Percentiles rank a stretch among this genome's conserved stretches.
These are phyloP conservation scores for Chrysoporthe puriensis DNA, from an alignment of 2,329 filamentous ascomycete genomes.

Conservation along the genomic window DNA sequence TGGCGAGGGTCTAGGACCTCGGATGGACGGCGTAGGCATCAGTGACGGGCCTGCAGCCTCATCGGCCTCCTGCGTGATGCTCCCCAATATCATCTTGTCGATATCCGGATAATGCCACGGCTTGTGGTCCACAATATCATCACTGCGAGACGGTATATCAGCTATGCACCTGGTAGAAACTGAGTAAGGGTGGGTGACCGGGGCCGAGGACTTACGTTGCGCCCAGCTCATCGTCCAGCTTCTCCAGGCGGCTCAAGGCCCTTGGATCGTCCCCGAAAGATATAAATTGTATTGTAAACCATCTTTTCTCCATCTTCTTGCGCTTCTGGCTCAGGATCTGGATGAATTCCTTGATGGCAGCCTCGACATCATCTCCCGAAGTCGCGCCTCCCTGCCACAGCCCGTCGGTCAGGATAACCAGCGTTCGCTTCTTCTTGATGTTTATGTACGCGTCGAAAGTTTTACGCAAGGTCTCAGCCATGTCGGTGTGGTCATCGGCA, in stretches of 20 bases:
- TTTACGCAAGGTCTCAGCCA: neutral
- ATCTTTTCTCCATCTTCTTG: neutral
- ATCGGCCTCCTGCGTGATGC: slow-evolving; percentile 3
- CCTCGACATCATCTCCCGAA: neutral
- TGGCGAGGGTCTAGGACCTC: neutral
- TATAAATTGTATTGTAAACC: slow-evolving; percentile 6
- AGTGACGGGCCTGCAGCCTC: slow-evolving; percentile 1
- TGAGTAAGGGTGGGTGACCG: neutral
- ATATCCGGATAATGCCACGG: neutral
- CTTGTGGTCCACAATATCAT: slow-evolving; percentile 6
- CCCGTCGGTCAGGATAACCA: neutral
- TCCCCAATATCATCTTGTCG: slow-evolving; percentile 2
- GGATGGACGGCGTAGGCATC: neutral
- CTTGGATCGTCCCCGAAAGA: neutral
- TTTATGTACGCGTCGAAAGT: neutral
- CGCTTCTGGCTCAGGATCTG: neutral
- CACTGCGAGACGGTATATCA: neutral
- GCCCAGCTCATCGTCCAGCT: slow-evolving; percentile 1
- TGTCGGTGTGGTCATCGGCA: neutral
- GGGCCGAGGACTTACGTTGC: neutral
- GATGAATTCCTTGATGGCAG: neutral
- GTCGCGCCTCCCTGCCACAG: neutral
- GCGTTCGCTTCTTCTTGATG: neutral
- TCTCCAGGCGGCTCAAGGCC: neutral
- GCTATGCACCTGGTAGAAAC: neutral